Evolutionary conservation across 768 basidiomycete species (phyloP).

Genomic region (Russula dissimulans): DNA sequence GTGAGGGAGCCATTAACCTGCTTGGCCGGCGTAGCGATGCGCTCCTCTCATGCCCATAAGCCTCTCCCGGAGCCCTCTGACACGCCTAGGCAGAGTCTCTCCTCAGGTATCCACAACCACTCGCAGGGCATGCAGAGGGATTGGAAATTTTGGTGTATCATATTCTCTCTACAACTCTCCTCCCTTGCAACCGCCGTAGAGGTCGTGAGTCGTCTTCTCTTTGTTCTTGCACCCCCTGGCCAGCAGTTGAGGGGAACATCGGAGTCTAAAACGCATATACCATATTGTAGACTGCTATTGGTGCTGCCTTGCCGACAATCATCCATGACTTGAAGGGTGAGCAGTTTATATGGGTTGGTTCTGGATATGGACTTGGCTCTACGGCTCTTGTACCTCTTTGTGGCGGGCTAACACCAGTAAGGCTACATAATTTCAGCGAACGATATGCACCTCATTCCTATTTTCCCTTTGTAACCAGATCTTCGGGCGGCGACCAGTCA

Average conservation of each 20-base stretch:
- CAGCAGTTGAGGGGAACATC: neutral
- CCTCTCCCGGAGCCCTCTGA: no score
- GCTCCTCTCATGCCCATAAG: no score
- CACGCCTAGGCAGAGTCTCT: no score
- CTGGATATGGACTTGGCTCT: slow-evolving; percentile 20
- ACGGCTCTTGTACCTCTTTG: slow-evolving; percentile 23
- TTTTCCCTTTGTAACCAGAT: slow-evolving; percentile 5
- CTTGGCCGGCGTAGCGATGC: no score
- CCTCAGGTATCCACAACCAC: no score
- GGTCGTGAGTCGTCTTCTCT: neutral
- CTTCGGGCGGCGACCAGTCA: slow-evolving; percentile 25
- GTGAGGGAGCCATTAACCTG: no score
- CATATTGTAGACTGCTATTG: slow-evolving; percentile 3
- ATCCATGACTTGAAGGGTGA: slow-evolving; percentile 22
- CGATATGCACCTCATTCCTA: neutral
- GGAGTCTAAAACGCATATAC: neutral
- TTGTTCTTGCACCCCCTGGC: neutral
- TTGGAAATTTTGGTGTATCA: slow-evolving; percentile 15
- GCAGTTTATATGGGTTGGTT: slow-evolving; percentile 21
- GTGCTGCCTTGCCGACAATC: slow-evolving; percentile 26
- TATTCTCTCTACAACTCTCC: slow-evolving; percentile 9
- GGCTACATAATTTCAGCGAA: slow-evolving; percentile 4
- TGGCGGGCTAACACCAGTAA: slow-evolving; percentile 21
- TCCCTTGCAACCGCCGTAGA: slow-evolving; percentile 1
- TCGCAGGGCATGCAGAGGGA: neutral